Conservation (phyloP, 495 filamentous ascomycete species). For the Lasiosphaeria ovina region DNA sequence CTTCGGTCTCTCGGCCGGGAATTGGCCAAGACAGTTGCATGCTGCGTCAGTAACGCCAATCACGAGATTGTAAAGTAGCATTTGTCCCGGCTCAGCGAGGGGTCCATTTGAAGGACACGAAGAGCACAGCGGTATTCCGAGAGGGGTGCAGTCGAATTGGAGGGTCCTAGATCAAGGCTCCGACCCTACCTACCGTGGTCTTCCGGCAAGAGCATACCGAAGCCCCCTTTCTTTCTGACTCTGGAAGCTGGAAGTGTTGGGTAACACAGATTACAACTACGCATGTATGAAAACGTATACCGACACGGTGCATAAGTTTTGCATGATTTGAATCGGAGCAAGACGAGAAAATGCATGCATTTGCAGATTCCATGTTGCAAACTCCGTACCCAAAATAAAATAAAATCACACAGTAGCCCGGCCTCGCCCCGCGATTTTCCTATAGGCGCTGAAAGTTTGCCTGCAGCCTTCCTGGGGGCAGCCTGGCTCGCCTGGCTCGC, state of each 20-base stretch:
- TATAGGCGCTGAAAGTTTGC: not conserved
- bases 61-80: conserved; percentile 29
- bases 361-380: no score
- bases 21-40: not conserved
- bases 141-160: not conserved
- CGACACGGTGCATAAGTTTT: no score
- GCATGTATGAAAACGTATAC: no score
- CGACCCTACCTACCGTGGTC: not conserved
- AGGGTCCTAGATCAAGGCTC: not conserved
- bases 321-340: no score
- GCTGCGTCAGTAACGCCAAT: conserved; percentile 7
- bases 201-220: not conserved
- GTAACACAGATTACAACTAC: no score
- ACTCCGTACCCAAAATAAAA: no score
- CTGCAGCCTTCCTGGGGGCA: not conserved
- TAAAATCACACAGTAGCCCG: no score
- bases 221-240: no score
- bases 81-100: conserved; percentile 4
- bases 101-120: not conserved
- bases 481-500: not conserved
- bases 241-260: no score
- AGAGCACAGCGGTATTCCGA: not conserved
- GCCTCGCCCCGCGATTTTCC: not conserved
- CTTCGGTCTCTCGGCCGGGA: not conserved
- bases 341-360: no score